phyloP scores from a whole-genome alignment of 1,139 yeast species.

The Arxiozyma bovina region DNA sequence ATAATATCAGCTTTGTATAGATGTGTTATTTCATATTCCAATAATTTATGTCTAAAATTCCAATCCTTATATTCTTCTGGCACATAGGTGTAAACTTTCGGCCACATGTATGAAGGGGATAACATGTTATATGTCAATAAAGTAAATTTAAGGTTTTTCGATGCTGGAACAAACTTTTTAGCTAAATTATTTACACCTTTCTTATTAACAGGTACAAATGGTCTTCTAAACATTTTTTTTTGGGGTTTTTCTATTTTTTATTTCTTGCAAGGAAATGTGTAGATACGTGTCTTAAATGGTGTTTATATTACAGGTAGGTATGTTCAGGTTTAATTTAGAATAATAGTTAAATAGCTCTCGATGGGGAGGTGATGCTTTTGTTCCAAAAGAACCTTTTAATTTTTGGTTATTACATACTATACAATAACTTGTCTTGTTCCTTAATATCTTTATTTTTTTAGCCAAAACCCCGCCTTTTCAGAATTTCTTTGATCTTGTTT shows the following conservation, averaged over 20 bases:
- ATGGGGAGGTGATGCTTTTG: neutral
- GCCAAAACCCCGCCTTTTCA: neutral
- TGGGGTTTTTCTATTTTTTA: neutral
- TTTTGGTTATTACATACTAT: neutral
- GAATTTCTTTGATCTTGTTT: neutral
- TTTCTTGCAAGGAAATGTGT: no score
- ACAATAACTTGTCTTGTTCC: neutral
- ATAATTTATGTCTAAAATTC: conserved; percentile 40
- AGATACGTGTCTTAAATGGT: neutral
- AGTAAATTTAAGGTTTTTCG: conserved; percentile 15
- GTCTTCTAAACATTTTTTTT: conserved; percentile 9
- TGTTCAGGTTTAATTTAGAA: neutral
- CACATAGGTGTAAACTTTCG: conserved; percentile 43
- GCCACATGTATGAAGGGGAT: conserved; percentile 52
- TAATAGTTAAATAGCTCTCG: neutral
- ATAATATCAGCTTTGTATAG: conserved; percentile 44
- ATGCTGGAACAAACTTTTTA: conserved; percentile 1
- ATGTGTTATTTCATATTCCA: conserved; percentile 34
- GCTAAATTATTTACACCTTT: conserved; percentile 2
- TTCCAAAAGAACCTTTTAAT: neutral
- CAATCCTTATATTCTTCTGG: conserved; percentile 40
- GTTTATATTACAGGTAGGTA: neutral
- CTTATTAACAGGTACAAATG: conserved; percentile 10
- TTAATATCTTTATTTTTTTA: no score
- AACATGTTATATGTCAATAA: conserved; percentile 43